Base-by-base conservation (phyloP, 106 monocot species). In the Agapanthus africanus region DNA sequence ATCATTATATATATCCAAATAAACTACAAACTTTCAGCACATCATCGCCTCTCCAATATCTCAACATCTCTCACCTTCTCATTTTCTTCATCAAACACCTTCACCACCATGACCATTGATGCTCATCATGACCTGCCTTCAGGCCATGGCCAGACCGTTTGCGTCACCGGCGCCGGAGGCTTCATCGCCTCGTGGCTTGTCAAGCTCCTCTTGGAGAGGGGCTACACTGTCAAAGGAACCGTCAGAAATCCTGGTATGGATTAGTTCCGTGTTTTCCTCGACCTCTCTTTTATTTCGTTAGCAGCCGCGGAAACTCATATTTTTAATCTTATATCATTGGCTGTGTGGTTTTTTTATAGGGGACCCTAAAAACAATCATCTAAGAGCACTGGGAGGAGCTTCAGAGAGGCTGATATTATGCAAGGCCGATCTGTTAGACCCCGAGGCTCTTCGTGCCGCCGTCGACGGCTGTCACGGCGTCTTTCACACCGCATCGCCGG, bases 401-500 rank as follows among this genome's bases (percentile, higher is more conserved):
- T 72, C 61, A 34, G 88, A 88, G 70, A 68, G 93, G 70, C 73
- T 93, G 52, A 22, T 75, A 22, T 86, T 93, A 27, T 80, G 74
- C 79, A 81, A 78, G 62, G 88, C 86, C 2, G 83, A 93, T 52
- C 68, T 93, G 11, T 83, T 88, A 36, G 93, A 93, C 70, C 71
- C 34, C 32, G 78, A 79, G 9, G 74, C 79, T 34, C 77, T 93
- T 16, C 81, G 69, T 11, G 23, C 30, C 7, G 93, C 93, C 6
- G 66, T 93, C 41, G 66, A 80, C 4, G 93, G 86, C 33, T 93
- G 93, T 76, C 67, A 81, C 1, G 88, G 93, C 37, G 86, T 93
- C 7, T 93, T 93, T 75, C 93, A 93, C 86, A 82, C 83, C 1
- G 93, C 93, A 3, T 88, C 93, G 7, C 93, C 93, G 3, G 82